These are phyloP conservation scores for Hordeum pubiflorum DNA, from an alignment of 202 grass and related monocot genomes.

Conservation along the genomic window DNA sequence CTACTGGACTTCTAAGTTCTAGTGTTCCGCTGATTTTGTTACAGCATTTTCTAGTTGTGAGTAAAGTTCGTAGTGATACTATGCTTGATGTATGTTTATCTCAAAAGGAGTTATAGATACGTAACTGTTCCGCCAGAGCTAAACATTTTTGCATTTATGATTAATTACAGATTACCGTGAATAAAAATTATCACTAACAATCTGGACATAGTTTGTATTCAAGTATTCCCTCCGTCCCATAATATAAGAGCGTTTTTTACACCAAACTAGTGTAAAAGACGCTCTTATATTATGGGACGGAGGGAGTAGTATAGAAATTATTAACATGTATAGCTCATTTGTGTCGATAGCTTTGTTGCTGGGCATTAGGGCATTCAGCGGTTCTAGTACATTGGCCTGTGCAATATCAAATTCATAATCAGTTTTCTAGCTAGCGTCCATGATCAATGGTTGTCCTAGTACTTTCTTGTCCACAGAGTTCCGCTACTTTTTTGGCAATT, in stretches of 20 bases:
- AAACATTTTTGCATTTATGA: slow-evolving; percentile 3
- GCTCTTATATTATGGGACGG: no score
- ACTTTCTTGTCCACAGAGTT: background rate
- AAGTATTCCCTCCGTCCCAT: background rate
- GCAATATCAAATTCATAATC: background rate
- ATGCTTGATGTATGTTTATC: background rate
- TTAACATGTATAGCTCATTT: background rate
- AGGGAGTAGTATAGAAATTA: background rate
- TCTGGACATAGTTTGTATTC: background rate
- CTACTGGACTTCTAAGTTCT: background rate
- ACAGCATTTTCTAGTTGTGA: background rate
- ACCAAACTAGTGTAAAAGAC: no score
- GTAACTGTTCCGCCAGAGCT: background rate
- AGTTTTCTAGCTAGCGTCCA: background rate
- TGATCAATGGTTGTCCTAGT: background rate
- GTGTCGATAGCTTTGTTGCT: background rate
- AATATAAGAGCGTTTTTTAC: no score
- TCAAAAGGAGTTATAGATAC: background rate
- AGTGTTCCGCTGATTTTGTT: background rate
- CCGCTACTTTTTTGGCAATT: background rate
- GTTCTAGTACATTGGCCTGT: background rate
- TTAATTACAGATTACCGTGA: background rate
- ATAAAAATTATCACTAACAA: background rate
- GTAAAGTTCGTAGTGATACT: background rate
- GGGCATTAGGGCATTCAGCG: background rate